Evolutionary conservation across 2,329 filamentous ascomycete genomes (phyloP), one percentile per base, ranked within the genome.

Genomic region (Colletotrichum salicis): DNA sequence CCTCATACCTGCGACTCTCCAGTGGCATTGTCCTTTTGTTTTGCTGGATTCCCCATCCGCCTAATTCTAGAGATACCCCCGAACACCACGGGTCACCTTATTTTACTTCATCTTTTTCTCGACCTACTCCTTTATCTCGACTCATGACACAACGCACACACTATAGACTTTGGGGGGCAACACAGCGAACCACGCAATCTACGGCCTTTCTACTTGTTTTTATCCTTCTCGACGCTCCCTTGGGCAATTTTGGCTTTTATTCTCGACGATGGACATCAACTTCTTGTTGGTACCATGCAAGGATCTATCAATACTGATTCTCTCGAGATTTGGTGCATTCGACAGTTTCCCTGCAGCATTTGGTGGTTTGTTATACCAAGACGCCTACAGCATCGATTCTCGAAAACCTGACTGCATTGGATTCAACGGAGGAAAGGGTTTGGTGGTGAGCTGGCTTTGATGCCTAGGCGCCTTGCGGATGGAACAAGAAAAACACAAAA

Each of bases 51-150:
- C 56, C 55, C 45, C 64, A 56, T 64, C 61, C 70, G 67, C 70
- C 63, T 75, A 73, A 73, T 75, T 68, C 67, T 74, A 73, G 74
- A 75, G 74, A 75, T 75, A 73, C 74, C 74, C 74, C 73, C 70
- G 71, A 65, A 67, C 45, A 71, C 58, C 41, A 61, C 64, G 65
- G 64, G 61, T 45, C 31, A 63, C 62, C 64, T 69, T 68, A n/a
- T 73, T 71, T 54, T 19, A 54, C 51, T 64, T 64, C 48, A 52
- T 60, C 59, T 31, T 55, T 29, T 45, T 58, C 37, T 60, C 55
- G 31, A 62, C 41, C 59, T 55, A 60, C 67, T 62, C 27, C 48
- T 57, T 63, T 60, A 64, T 55, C 41, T 67, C 52, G 70, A 72
- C 48, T 71, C n/a, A 71, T 71, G 69, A 70, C 59, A 69, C 54